Base-by-base conservation (phyloP, 2,329 filamentous ascomycete genomes). In the Microascus cirrosus region DNA sequence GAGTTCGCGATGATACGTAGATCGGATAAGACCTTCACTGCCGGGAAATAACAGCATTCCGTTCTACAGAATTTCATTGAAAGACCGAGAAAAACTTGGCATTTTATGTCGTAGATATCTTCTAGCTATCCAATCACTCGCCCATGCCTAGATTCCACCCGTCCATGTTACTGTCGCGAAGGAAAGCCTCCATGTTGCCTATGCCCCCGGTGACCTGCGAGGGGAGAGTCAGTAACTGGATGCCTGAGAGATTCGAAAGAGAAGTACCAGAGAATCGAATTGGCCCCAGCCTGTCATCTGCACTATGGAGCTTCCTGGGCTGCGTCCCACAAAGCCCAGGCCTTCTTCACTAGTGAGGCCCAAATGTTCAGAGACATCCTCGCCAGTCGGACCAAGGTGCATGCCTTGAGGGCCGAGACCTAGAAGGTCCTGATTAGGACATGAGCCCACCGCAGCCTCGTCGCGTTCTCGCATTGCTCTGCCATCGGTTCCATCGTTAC, bases 221-320 rank as follows among this genome's bases (percentile, higher is more conserved):
- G 18, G 13, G 7, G 39, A 15, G 2, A 45, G 39, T 45, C 39
- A 18, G 8, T 45, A 45, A 45, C 36, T 42, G 12, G 3, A 42
- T 42, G 36, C 36, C 36, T 42, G 13, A 15, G 10, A 15, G 36
- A 42, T 15, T 45, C n/a, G 2, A n/a, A n/a, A 7, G 2, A n/a
- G 12, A n/a, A 15, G 5, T 18, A 63, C 63, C 54, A 64, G n/a
- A 13, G 63, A 63, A 22, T 64, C 63, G 36, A 64, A 67, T 22
- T 67, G 64, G 1, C 62, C 64, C 65, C 65, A 67, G 8, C 39
- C 39, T 3, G 39, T n/a, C 18, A 45, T 45, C 39, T 45, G 39
- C 2, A 45, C 13, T 3, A n/a, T 45, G 13, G 39, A 45, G 39
- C 39, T 45, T 45, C 39, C 39, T 45, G 18, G 39, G 18, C 39